Evolutionary conservation across 306 rosid species (phyloP).

Genomic region (Cyamopsis tetragonoloba): DNA sequence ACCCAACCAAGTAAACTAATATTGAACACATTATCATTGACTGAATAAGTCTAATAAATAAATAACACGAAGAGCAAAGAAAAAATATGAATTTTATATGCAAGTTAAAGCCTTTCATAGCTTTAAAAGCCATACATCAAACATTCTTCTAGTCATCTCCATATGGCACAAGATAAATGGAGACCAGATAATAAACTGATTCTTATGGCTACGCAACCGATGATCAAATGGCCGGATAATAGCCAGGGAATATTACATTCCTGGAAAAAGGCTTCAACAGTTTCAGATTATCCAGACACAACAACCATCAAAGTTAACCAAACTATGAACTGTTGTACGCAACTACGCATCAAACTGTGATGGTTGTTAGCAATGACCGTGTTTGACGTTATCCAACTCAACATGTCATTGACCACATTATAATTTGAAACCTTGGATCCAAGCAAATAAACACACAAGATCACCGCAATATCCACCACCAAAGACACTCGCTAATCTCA

Average conservation of each 20-base stretch:
- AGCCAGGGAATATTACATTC: not conserved
- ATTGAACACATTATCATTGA: not conserved
- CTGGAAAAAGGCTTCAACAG: not conserved
- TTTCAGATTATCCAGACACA: not conserved
- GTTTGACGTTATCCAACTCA: too few relatives aligned
- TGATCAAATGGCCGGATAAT: not conserved
- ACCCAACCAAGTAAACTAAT: not conserved
- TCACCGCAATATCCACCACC: slow-evolving; percentile 38
- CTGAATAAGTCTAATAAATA: not conserved
- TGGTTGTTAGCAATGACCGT: too few relatives aligned
- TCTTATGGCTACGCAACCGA: not conserved
- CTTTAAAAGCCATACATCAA: not conserved
- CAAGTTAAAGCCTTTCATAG: not conserved
- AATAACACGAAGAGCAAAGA: not conserved
- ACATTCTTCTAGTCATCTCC: not conserved
- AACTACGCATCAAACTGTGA: too few relatives aligned
- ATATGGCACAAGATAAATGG: not conserved
- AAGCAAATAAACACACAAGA: not conserved
- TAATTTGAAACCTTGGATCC: too few relatives aligned
- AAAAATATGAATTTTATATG: not conserved
- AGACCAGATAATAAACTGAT: not conserved
- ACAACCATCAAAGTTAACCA: slow-evolving; percentile 1
- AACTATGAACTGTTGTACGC: too few relatives aligned
- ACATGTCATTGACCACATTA: too few relatives aligned
- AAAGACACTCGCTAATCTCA: not conserved